Evolutionary conservation across 805 yeast genomes (phyloP).

Genomic region (Cyberlindnera mrakii): DNA sequence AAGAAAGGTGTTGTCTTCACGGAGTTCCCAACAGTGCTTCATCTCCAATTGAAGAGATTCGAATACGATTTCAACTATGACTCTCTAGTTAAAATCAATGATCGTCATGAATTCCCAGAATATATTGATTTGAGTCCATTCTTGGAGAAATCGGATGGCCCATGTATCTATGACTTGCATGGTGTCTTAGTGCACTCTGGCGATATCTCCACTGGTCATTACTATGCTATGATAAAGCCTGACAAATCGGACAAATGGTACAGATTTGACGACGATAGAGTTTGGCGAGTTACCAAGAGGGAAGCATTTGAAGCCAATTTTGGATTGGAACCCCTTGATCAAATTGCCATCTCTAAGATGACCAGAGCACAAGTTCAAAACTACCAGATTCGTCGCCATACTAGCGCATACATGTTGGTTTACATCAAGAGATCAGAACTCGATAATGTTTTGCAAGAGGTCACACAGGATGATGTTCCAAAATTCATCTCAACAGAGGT

Average conservation of each 20-base stretch:
- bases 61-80: slow-evolving; percentile 91
- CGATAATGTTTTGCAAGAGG: slow-evolving; percentile 53
- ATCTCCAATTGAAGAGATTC: slow-evolving; percentile 87
- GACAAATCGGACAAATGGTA: slow-evolving; percentile 67
- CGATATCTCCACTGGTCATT: slow-evolving; percentile 93
- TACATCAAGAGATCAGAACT: slow-evolving; percentile 66
- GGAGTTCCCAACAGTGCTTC: slow-evolving; percentile 87
- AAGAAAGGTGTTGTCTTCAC: slow-evolving; percentile 92
- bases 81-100: slow-evolving; percentile 85
- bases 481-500: slow-evolving; percentile 61
- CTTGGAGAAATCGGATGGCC: slow-evolving; percentile 47
- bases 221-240: slow-evolving; percentile 91
- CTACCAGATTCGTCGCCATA: slow-evolving; percentile 68
- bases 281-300: slow-evolving; percentile 73
- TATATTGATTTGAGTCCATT: slow-evolving; percentile 75
- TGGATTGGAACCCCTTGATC: slow-evolving; percentile 65
- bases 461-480: slow-evolving; percentile 54
- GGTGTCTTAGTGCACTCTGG: slow-evolving; percentile 97
- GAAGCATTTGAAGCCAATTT: slow-evolving; percentile 91
- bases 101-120: slow-evolving; percentile 84
- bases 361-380: slow-evolving; percentile 57
- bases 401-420: slow-evolving; percentile 96
- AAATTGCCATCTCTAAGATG: slow-evolving; percentile 42
- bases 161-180: slow-evolving; percentile 64
- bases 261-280: slow-evolving; percentile 93